Evolutionary conservation across 106 monocot species (phyloP).

Genomic region (Phalaenopsis equestris): DNA sequence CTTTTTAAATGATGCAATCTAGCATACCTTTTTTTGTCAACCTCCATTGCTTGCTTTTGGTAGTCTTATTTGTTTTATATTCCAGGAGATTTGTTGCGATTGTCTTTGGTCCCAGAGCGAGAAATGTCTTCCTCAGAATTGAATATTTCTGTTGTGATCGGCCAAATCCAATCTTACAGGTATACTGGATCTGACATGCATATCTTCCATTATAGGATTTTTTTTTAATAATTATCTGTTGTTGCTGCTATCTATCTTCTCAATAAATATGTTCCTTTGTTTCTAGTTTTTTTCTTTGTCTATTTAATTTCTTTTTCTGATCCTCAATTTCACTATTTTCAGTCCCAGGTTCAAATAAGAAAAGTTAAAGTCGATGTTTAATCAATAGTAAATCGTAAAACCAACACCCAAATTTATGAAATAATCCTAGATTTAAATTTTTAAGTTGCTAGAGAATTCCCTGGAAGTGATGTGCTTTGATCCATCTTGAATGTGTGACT

Average conservation of each 20-base stretch:
- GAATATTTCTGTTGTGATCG: conserved; percentile 86
- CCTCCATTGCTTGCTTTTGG: neutral
- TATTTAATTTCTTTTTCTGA: neutral
- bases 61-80: conserved; percentile 8
- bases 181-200: conserved; percentile 3
- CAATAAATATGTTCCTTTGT: too few relatives aligned
- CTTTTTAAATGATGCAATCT: neutral
- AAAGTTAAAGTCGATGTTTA: too few relatives aligned
- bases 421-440: too few relatives aligned
- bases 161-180: conserved; percentile 93
- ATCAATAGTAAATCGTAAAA: too few relatives aligned
- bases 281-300: neutral
- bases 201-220: neutral
- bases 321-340: neutral
- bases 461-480: too few relatives aligned
- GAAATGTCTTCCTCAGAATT: conserved; percentile 40
- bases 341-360: too few relatives aligned
- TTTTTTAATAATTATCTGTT: neutral
- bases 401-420: too few relatives aligned
- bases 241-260: neutral
- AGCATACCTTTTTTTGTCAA: neutral
- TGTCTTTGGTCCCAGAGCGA: conserved; percentile 65
- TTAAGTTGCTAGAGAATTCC: too few relatives aligned
- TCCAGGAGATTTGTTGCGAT: conserved; percentile 55
- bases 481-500: too few relatives aligned